Percentiles rank a stretch among this genome's conserved stretches.
These are phyloP conservation scores for Talaromyces verruculosus DNA, from an alignment of 2,329 filamentous ascomycete genomes.

Conservation along the genomic window DNA sequence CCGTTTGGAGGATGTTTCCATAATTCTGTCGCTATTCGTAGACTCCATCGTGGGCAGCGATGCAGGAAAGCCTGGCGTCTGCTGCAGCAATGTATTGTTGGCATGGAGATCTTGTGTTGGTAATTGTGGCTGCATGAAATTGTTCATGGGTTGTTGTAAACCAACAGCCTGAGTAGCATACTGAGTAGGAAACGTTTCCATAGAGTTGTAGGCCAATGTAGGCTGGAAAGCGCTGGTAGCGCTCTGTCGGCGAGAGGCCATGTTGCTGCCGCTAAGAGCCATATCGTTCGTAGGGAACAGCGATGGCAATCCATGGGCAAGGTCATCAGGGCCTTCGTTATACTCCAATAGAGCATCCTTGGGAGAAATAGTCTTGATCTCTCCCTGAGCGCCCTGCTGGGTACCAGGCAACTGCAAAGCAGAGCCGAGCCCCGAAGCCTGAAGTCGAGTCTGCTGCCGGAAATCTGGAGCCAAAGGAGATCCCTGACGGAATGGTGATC, in stretches of 20 bases:
- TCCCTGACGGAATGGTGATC: constrained; percentile 77
- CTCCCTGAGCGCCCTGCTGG: constrained; percentile 36
- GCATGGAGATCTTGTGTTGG: constrained; percentile 25
- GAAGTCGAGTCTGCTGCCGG: constrained; percentile 31
- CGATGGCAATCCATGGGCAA: constrained; percentile 52
- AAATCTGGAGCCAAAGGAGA: constrained; percentile 60
- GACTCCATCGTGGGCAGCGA: constrained; percentile 49
- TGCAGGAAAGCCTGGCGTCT: constrained; percentile 59
- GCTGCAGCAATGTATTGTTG: constrained; percentile 37
- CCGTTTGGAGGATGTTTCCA: constrained; percentile 42
- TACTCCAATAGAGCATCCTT: constrained; percentile 90
- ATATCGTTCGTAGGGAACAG: constrained; percentile 68
- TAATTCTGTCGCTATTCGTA: constrained; percentile 33
- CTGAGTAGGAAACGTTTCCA: constrained; percentile 45
- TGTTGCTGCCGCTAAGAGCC: constrained; percentile 43
- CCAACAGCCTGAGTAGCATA: constrained; percentile 44
- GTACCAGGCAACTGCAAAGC: constrained; percentile 34
- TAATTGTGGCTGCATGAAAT: constrained; percentile 33
- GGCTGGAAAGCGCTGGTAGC: constrained; percentile 37
- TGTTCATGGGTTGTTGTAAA: constrained; percentile 53
- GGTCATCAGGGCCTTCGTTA: constrained; percentile 69
- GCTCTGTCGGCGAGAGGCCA: constrained; percentile 40
- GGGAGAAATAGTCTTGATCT: constrained; percentile 87
- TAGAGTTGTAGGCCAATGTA: constrained; percentile 38
- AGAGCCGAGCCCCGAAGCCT: constrained; percentile 42